Evolutionary conservation across 805 yeast genomes (phyloP), one percentile per base, ranked within the genome.

Genomic region (Metschnikowia aberdeeniae): DNA sequence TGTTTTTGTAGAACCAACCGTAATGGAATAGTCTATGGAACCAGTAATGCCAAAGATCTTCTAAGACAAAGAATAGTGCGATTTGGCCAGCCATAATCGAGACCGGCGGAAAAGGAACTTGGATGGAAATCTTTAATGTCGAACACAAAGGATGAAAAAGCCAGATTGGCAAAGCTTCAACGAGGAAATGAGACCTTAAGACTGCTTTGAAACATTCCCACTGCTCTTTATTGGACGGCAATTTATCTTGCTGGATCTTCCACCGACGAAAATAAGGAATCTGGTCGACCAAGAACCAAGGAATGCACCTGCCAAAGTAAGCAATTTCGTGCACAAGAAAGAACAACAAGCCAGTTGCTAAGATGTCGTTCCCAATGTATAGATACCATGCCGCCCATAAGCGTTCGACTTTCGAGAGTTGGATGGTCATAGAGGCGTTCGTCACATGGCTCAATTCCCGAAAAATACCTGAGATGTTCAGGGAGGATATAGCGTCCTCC

Each of bases 41-140:
- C 86, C 93, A 86, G 75, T 92, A 92, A 69, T 92, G 99, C 98
- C 97, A 93, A 52, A 87, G 74, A 64, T 92, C 99, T 70, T 92
- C 99, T 52, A 86, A 66, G 36, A 87, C 76, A 65, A 92, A 92
- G 70, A 92, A 88, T 12, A 88, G 57, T 14, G 79, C 75, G 46
- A 90, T 76, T 66, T 92, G 97, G 43, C 70, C 58, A 20, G 70
- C 63, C 68, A 87, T 81, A 28, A 78, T 78, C 44, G 67, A 66
- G 61, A 71, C 57, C 11, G 78, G 61, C 41, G 98, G 97, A 77
- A 92, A 89, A 13, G 98, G 97, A 12, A 89, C 95, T 26, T 76
- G 72, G 58, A 81, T 79, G 10, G 82, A 67, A 56, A 93, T 86
- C 51, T 95, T 95, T 51, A 92, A 75, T 57, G 75, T 73, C 59